Evolutionary conservation across 2,329 filamentous ascomycete genomes (phyloP).

Genomic region (Xylariaceae sp.): DNA sequence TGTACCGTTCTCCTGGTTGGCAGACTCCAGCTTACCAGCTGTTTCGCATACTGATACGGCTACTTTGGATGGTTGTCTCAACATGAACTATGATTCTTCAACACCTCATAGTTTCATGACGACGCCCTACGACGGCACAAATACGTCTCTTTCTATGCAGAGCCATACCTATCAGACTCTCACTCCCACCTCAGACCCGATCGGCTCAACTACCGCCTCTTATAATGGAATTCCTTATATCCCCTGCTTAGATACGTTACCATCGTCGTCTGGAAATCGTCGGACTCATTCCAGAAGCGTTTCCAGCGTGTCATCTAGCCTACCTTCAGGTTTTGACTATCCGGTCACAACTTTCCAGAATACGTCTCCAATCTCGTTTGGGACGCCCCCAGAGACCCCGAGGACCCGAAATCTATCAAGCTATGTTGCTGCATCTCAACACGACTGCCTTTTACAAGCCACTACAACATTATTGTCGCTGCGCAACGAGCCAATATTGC

Average conservation of each 20-base stretch:
- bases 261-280: conserved; percentile 3
- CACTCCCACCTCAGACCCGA: conserved; percentile 14
- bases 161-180: conserved; percentile 9
- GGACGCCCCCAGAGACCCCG: conserved; percentile 21
- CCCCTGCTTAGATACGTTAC: conserved; percentile 11
- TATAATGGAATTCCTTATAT: conserved; percentile 15
- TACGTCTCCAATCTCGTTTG: conserved; percentile 13
- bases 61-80: conserved; percentile 11
- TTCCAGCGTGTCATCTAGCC: conserved; percentile 18
- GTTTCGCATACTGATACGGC: conserved; percentile 10
- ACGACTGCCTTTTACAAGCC: conserved; percentile 20
- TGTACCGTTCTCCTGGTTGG: conserved; percentile 16
- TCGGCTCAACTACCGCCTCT: conserved; percentile 7
- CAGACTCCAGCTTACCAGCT: conserved; percentile 10
- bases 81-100: conserved; percentile 15
- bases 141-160: conserved; percentile 7
- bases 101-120: conserved; percentile 9
- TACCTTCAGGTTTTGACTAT: conserved; percentile 18
- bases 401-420: conserved; percentile 7
- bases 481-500: conserved; percentile 7
- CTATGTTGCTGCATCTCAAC: conserved; percentile 11
- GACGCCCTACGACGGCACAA: conserved; percentile 7
- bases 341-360: conserved; percentile 9
- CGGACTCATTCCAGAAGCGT: conserved; percentile 19
- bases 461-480: conserved; percentile 15